These are phyloP conservation scores for Trichoderma cornu-damae DNA, from an alignment of 2,329 filamentous ascomycete genomes.

Conservation along the genomic window DNA sequence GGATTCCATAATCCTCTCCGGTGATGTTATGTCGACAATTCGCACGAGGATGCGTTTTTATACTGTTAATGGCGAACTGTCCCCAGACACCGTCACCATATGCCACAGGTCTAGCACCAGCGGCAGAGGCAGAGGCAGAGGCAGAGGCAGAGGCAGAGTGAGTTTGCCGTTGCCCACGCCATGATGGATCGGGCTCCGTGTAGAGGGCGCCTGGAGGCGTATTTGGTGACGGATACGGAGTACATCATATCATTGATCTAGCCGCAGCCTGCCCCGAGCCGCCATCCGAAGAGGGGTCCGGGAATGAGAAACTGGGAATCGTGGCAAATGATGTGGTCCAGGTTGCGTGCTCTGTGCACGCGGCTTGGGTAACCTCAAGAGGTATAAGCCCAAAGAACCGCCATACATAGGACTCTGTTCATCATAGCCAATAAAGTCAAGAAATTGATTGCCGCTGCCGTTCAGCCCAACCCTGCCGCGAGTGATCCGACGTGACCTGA, in stretches of 20 bases:
- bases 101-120: background rate
- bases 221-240: background rate
- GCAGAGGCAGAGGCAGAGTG: background rate
- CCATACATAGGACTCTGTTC: background rate
- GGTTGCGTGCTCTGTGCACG: background rate
- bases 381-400: background rate
- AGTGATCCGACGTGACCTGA: background rate
- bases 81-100: background rate
- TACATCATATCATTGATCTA: background rate
- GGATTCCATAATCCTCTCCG: too few relatives aligned
- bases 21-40: background rate
- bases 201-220: background rate
- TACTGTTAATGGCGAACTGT: background rate
- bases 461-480: background rate
- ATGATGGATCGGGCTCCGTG: background rate
- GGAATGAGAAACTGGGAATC: background rate
- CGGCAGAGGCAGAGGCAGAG: background rate
- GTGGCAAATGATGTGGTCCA: background rate
- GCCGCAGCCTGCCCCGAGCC: background rate
- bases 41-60: background rate
- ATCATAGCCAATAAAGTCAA: background rate
- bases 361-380: background rate
- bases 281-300: background rate
- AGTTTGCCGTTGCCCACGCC: background rate
- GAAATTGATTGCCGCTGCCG: background rate